Conservation (phyloP, 2,329 filamentous ascomycete genomes). For the Verticillium albo-atrum region DNA sequence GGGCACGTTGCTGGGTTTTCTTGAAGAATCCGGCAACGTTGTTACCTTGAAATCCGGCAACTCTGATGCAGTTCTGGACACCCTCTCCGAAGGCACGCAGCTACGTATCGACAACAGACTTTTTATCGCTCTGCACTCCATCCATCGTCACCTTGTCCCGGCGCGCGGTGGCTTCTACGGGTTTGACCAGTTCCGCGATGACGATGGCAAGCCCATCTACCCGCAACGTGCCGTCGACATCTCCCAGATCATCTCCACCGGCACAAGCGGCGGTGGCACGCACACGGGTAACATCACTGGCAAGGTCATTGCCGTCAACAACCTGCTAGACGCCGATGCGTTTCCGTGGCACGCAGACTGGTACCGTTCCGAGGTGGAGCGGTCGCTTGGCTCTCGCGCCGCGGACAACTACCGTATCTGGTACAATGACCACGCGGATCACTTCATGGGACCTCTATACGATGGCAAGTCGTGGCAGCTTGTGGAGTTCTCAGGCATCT, state of each 20-base stretch:
- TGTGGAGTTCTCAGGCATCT: slow-evolving; percentile 10
- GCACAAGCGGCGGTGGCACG: neutral
- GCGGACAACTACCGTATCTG: slow-evolving; percentile 14
- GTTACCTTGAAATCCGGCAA: neutral
- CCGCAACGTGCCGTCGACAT: slow-evolving; percentile 7
- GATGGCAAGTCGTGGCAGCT: neutral
- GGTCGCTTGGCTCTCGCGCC: slow-evolving; percentile 5
- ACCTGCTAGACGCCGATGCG: slow-evolving; percentile 15
- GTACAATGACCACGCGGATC: slow-evolving; percentile 15
- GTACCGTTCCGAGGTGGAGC: slow-evolving; percentile 12
- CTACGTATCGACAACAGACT: slow-evolving; percentile 8
- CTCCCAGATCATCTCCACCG: neutral
- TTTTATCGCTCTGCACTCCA: slow-evolving; percentile 3
- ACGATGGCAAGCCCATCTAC: slow-evolving; percentile 6
- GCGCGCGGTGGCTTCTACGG: slow-evolving; percentile 3
- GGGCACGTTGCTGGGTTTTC: neutral
- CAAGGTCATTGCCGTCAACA: slow-evolving; percentile 17
- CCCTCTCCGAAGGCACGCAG: neutral
- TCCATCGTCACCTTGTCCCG: slow-evolving; percentile 9
- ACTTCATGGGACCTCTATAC: slow-evolving; percentile 5
- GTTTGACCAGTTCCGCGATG: slow-evolving; percentile 10
- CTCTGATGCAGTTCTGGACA: neutral
- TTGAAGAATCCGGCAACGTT: neutral
- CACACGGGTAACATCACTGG: slow-evolving; percentile 10
- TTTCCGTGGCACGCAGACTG: slow-evolving; percentile 18